Evolutionary conservation across 257 asterid species (phyloP).

Genomic region (Solanum chiquidenum): DNA sequence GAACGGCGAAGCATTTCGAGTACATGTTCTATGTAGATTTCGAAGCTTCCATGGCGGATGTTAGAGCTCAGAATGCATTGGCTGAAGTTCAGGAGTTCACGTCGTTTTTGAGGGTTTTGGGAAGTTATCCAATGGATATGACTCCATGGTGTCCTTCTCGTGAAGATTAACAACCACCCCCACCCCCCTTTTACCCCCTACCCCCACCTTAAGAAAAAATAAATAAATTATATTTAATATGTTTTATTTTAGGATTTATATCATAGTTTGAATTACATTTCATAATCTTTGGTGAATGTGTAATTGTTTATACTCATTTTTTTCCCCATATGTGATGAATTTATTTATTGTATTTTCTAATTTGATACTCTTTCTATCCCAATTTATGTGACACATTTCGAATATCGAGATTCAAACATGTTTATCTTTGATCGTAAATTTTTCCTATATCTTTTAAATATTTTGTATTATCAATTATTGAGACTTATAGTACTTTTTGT

Average conservation of each 20-base stretch:
- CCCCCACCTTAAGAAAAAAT: neutral
- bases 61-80: slow-evolving; percentile 77
- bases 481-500: no score
- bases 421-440: no score
- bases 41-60: slow-evolving; percentile 92
- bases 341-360: neutral
- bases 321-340: neutral
- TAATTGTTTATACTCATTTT: neutral
- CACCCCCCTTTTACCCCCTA: neutral
- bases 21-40: slow-evolving; percentile 77
- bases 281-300: neutral
- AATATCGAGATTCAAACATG: no score
- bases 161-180: slow-evolving; percentile 3
- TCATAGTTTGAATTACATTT: neutral
- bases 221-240: neutral
- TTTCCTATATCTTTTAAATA: no score
- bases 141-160: slow-evolving; percentile 69
- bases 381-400: no score
- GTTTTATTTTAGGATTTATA: neutral
- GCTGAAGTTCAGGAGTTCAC: slow-evolving; percentile 92
- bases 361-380: neutral
- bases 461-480: no score
- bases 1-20: slow-evolving; percentile 76
- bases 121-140: slow-evolving; percentile 95
- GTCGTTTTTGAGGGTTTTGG: slow-evolving; percentile 76